Conservation (phyloP, 2,329 filamentous ascomycete species). For the Exophiala calicioides region DNA sequence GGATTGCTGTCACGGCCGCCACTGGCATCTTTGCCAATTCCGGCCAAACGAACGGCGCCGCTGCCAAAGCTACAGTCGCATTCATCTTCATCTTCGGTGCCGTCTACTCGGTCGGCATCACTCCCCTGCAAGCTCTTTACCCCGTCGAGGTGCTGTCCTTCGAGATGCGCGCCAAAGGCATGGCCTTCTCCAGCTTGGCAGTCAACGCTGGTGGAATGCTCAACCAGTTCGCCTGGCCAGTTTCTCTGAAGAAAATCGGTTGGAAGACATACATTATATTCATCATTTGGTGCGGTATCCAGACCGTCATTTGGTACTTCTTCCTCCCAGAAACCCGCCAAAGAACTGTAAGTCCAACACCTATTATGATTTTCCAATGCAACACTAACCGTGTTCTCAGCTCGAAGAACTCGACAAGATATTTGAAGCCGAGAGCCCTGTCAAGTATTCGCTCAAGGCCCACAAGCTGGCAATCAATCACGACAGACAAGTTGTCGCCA, state of each 20-base stretch:
- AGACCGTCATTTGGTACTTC: slow-evolving; percentile 1
- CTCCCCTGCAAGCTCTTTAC: slow-evolving; percentile 51
- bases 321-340: slow-evolving; percentile 9
- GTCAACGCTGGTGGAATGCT: slow-evolving; percentile 50
- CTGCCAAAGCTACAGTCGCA: slow-evolving; percentile 51
- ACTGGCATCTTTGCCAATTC: slow-evolving; percentile 39
- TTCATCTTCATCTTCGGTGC: slow-evolving; percentile 59
- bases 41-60: slow-evolving; percentile 37
- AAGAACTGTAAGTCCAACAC: slow-evolving; percentile 4
- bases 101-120: slow-evolving; percentile 53
- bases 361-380: background rate
- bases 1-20: slow-evolving; percentile 54
- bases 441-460: slow-evolving; percentile 1
- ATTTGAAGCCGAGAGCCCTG: slow-evolving; percentile 7
- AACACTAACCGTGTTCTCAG: background rate
- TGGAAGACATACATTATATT: slow-evolving; percentile 48
- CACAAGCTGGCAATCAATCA: slow-evolving; percentile 6
- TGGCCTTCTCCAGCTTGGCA: slow-evolving; percentile 52
- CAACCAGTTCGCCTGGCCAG: slow-evolving; percentile 49
- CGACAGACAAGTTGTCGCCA: slow-evolving; percentile 2
- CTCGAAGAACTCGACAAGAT: slow-evolving; percentile 13
- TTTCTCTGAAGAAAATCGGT: slow-evolving; percentile 48
- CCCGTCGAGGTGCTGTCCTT: slow-evolving; percentile 57
- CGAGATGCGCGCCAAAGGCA: slow-evolving; percentile 58
- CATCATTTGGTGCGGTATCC: slow-evolving; percentile 40